phyloP scores from a whole-genome alignment of 2,329 filamentous ascomycete species.

The Mycogone perniciosa region DNA sequence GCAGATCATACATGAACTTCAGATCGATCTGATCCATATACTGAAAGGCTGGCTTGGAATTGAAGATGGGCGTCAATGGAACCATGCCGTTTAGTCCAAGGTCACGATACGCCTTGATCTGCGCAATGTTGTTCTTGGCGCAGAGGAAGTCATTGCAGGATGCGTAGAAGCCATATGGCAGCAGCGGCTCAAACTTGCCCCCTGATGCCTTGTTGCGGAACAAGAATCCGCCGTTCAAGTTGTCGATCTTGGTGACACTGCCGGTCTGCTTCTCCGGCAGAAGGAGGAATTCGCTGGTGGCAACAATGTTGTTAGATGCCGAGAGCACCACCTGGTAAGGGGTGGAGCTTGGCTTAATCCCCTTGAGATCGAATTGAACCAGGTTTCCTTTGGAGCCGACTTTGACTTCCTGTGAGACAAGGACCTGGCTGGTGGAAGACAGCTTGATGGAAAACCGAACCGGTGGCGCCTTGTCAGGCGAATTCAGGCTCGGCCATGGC shows the following conservation, averaged over 20 bases:
- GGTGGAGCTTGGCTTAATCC: slow-evolving; percentile 28
- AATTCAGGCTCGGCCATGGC: slow-evolving; percentile 27
- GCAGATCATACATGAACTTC: slow-evolving; percentile 40
- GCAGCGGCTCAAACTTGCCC: slow-evolving; percentile 32
- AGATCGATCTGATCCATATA: slow-evolving; percentile 35
- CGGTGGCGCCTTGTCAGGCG: slow-evolving; percentile 14
- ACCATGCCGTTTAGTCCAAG: slow-evolving; percentile 40
- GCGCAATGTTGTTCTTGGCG: slow-evolving; percentile 24
- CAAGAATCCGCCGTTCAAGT: slow-evolving; percentile 37
- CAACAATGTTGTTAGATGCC: slow-evolving; percentile 31
- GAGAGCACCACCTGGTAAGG: slow-evolving; percentile 35
- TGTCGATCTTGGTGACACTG: slow-evolving; percentile 41
- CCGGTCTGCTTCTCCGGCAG: slow-evolving; percentile 37
- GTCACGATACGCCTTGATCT: slow-evolving; percentile 28
- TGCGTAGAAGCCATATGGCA: slow-evolving; percentile 41
- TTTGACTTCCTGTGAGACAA: slow-evolving; percentile 29
- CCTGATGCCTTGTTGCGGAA: slow-evolving; percentile 31
- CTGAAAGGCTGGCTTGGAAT: slow-evolving; percentile 30
- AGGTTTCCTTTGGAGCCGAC: slow-evolving; percentile 30
- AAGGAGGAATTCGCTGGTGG: slow-evolving; percentile 32
- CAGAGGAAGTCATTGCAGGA: slow-evolving; percentile 38
- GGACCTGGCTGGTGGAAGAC: slow-evolving; percentile 20
- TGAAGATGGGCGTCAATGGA: slow-evolving; percentile 34
- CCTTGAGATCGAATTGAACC: slow-evolving; percentile 32
- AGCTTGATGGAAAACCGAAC: slow-evolving; percentile 34